Evolutionary conservation across 257 asterid genomes (phyloP).

Genomic region (Ophiorrhiza pumila): DNA sequence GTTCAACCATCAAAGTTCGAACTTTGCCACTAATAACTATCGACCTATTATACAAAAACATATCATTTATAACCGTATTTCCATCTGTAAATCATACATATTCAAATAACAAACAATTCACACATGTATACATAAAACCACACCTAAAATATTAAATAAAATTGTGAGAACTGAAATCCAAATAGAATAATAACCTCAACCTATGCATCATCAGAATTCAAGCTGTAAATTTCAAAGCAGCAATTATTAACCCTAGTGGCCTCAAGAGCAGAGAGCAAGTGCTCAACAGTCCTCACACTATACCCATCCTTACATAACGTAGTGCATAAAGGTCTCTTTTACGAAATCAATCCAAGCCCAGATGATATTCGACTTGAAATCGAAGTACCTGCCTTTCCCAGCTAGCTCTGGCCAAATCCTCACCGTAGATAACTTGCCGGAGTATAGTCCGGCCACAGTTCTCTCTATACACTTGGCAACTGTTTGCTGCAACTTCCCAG

Average conservation of each 20-base stretch:
- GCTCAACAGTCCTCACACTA: constrained; percentile 68
- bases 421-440: constrained; percentile 62
- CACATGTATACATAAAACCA: not conserved
- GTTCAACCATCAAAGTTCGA: too few species aligned
- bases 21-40: too few species aligned
- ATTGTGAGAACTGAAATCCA: not conserved
- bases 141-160: not conserved
- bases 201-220: too few species aligned
- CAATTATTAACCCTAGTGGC: too few species aligned
- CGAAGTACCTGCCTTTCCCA: constrained; percentile 61
- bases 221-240: too few species aligned
- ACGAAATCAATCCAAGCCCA: constrained; percentile 51
- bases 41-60: too few species aligned
- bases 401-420: constrained; percentile 57
- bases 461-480: constrained; percentile 49
- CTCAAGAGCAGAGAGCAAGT: constrained; percentile 89
- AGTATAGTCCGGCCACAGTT: constrained; percentile 73
- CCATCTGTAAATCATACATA: too few species aligned
- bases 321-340: constrained; percentile 66
- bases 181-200: too few species aligned
- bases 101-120: too few species aligned
- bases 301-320: constrained; percentile 57
- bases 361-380: constrained; percentile 47
- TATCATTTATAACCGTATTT: too few species aligned
- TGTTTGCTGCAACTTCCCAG: constrained; percentile 77